Evolutionary conservation across 495 filamentous ascomycete genomes (phyloP).

Genomic region (Tuber borchii): DNA sequence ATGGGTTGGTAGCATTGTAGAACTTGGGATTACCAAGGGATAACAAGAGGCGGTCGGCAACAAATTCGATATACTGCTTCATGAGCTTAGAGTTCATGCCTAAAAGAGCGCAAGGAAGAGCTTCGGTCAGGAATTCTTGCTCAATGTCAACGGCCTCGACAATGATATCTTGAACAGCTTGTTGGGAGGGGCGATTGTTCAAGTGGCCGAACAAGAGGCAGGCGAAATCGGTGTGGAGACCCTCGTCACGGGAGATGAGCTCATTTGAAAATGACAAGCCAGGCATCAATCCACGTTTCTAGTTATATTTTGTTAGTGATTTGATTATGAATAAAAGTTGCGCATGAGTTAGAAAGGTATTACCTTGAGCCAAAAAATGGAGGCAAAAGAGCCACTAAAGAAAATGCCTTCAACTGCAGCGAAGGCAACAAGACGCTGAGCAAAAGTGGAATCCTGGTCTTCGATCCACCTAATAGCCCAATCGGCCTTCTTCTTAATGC

Average conservation of each 20-base stretch:
- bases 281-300: conserved; percentile 97
- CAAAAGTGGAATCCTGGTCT: conserved; percentile 87
- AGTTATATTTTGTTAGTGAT: neutral
- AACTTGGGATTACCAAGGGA: conserved; percentile 88
- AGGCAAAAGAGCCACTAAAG: conserved; percentile 98
- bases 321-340: neutral
- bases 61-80: conserved; percentile 99
- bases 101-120: conserved; percentile 81
- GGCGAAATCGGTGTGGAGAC: conserved; percentile 98
- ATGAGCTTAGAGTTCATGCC: conserved; percentile 97
- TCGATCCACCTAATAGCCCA: conserved; percentile 95
- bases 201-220: conserved; percentile 94
- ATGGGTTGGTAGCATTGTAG: conserved; percentile 88
- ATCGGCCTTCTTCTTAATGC: conserved; percentile 95
- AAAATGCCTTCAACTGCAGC: conserved; percentile 99
- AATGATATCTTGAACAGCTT: conserved; percentile 80
- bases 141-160: conserved; percentile 89
- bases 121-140: conserved; percentile 96
- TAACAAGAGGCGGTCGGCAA: conserved; percentile 87
- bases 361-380: conserved; percentile 95
- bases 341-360: neutral
- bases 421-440: conserved; percentile 91
- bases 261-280: conserved; percentile 99
- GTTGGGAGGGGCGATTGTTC: conserved; percentile 75
- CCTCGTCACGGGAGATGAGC: conserved; percentile 98